phyloP scores from a whole-genome alignment of 176 grass and related monocot genomes.

The Cymbopogon citratus region DNA sequence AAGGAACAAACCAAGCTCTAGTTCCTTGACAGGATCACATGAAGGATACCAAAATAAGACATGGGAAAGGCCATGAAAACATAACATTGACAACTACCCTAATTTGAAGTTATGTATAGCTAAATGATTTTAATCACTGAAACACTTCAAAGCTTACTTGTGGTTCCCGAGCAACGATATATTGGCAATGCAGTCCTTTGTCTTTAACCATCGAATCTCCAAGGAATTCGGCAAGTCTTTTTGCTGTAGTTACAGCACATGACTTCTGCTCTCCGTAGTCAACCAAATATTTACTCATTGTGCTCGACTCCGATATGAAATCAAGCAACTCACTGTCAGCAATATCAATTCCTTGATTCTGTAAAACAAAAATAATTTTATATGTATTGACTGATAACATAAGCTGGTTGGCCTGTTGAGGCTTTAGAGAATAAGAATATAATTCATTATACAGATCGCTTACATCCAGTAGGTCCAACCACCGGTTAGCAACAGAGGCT shows the following conservation, averaged over 20 bases:
- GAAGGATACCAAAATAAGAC: not conserved
- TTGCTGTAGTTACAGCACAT: slow-evolving; percentile 93
- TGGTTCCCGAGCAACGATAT: slow-evolving; percentile 86
- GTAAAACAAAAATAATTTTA: slow-evolving; percentile 33
- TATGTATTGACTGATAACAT: slow-evolving; percentile 18
- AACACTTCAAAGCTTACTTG: slow-evolving; percentile 57
- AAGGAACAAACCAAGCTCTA: no score
- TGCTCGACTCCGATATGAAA: slow-evolving; percentile 95
- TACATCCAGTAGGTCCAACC: slow-evolving; percentile 94
- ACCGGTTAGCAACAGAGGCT: slow-evolving; percentile 90
- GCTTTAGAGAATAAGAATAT: not conserved
- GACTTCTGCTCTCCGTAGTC: slow-evolving; percentile 96
- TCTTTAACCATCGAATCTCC: slow-evolving; percentile 95
- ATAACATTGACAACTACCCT: not conserved
- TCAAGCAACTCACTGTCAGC: slow-evolving; percentile 88
- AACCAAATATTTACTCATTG: slow-evolving; percentile 96
- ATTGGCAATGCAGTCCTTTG: slow-evolving; percentile 92
- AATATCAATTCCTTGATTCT: slow-evolving; percentile 98
- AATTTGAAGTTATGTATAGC: not conserved
- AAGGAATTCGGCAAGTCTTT: slow-evolving; percentile 84
- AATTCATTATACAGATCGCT: slow-evolving; percentile 35
- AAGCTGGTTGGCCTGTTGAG: not conserved
- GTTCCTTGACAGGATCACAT: slow-evolving; percentile 15
- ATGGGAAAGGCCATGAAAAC: not conserved
- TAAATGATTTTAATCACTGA: slow-evolving; percentile 6